These are phyloP conservation scores for Acacia concinna DNA, from an alignment of 331 rosid species.

Conservation along the genomic window DNA sequence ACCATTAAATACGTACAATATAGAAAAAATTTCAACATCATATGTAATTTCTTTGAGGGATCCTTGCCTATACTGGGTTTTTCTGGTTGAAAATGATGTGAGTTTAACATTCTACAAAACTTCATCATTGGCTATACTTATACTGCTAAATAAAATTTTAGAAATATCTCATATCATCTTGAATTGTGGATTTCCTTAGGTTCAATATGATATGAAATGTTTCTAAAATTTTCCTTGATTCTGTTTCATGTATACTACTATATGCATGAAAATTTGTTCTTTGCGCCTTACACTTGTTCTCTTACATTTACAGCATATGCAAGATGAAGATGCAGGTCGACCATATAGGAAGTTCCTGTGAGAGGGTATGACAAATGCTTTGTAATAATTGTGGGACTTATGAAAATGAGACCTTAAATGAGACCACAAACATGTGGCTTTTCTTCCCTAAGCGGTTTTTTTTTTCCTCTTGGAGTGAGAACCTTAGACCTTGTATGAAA, in stretches of 20 bases:
- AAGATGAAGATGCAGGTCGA: conserved; percentile 92
- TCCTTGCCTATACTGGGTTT: background rate
- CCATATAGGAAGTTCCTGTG: conserved; percentile 88
- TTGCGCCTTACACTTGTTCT: background rate
- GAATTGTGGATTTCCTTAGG: background rate
- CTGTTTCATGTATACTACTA: background rate
- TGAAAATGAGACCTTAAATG: conserved; percentile 30
- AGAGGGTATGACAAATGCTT: conserved; percentile 41
- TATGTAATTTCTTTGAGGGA: background rate
- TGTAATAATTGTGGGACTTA: conserved; percentile 46
- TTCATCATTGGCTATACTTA: background rate
- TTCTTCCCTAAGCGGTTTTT: conserved; percentile 31
- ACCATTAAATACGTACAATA: background rate
- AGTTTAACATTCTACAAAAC: background rate
- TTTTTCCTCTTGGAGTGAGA: conserved; percentile 22
- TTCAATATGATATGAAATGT: background rate
- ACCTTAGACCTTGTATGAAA: conserved; percentile 25
- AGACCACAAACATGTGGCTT: conserved; percentile 35
- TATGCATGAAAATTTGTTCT: background rate
- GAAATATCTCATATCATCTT: too few species aligned
- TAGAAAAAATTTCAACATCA: background rate
- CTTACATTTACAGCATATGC: conserved; percentile 73
- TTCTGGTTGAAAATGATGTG: background rate
- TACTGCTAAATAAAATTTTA: background rate
- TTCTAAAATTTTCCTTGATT: background rate